phyloP scores from a whole-genome alignment of 148 eudicot genomes.

The Polygonum maritimum region DNA sequence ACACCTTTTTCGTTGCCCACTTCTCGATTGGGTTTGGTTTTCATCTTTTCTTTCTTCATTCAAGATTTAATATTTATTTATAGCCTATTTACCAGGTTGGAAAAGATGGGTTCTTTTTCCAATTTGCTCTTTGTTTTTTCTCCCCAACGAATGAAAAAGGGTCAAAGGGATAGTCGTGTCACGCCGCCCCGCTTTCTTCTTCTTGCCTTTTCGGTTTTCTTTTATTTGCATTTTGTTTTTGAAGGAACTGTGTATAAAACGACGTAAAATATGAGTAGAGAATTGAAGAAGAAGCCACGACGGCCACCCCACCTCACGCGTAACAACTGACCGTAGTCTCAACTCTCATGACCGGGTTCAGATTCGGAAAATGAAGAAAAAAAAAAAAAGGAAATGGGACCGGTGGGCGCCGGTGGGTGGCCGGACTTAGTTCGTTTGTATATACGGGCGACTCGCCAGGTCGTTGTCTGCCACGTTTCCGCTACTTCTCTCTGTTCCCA shows the following conservation, averaged over 20 bases:
- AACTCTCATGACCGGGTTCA: neutral
- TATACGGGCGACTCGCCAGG: neutral
- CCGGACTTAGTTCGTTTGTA: neutral
- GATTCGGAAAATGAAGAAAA: neutral
- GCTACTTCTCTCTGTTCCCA: neutral
- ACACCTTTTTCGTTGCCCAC: neutral
- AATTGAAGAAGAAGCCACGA: neutral
- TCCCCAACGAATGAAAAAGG: neutral
- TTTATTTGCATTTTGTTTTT: neutral
- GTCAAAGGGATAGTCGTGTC: slow-evolving; percentile 19
- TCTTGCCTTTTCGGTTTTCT: neutral
- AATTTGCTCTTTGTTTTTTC: neutral
- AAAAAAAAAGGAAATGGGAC: too few relatives aligned
- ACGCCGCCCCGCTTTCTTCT: slow-evolving; percentile 12
- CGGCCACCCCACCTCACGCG: neutral
- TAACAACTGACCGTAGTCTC: neutral
- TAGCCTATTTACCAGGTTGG: neutral
- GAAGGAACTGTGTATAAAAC: neutral
- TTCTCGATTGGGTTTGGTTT: neutral
- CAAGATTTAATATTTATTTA: neutral
- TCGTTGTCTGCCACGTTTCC: neutral
- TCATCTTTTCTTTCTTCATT: neutral
- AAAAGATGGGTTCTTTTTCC: neutral
- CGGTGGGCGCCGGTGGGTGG: neutral
- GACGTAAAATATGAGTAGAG: neutral